Conservation (phyloP, 768 basidiomycete species). For the Coprinopsis strossmayeri region DNA sequence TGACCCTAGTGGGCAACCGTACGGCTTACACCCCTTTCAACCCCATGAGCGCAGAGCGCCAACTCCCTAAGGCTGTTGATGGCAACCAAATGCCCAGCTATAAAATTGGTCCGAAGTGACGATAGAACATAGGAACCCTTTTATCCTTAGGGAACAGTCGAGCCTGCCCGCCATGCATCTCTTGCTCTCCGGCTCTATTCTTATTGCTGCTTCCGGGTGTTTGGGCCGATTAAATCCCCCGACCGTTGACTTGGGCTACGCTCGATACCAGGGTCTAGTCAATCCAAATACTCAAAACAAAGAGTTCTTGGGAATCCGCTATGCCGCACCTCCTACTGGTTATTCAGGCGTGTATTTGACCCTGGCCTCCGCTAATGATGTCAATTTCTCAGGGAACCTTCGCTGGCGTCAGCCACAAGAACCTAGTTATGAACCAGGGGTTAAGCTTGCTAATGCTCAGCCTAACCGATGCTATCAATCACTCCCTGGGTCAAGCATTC, state of each 20-base stretch:
- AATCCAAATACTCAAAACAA: constrained; percentile 27
- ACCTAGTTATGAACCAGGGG: background rate
- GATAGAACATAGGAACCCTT: too few species aligned
- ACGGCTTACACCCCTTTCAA: too few species aligned
- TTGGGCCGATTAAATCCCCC: background rate
- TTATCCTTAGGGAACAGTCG: too few species aligned
- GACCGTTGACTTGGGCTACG: constrained; percentile 38
- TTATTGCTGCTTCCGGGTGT: background rate
- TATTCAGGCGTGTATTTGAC: background rate
- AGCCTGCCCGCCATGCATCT: background rate
- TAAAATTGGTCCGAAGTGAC: too few species aligned
- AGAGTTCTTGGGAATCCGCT: constrained; percentile 38
- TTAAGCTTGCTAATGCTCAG: constrained; percentile 1
- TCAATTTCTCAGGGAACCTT: constrained; percentile 2
- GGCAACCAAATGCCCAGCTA: too few species aligned
- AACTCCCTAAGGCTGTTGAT: too few species aligned
- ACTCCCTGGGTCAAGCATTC: background rate
- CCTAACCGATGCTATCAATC: constrained; percentile 6
- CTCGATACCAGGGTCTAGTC: constrained; percentile 34
- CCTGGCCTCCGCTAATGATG: background rate
- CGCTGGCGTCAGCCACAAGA: constrained; percentile 7
- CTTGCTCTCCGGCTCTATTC: background rate
- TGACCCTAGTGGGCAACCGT: too few species aligned
- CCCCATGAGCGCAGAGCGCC: too few species aligned
- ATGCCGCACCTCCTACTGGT: constrained; percentile 45